A percentile compares a stretch with the other conserved stretches of the same genome.
phyloP scores from a whole-genome alignment of 2,329 filamentous ascomycete genomes.

The Tolypocladium nubicola region DNA sequence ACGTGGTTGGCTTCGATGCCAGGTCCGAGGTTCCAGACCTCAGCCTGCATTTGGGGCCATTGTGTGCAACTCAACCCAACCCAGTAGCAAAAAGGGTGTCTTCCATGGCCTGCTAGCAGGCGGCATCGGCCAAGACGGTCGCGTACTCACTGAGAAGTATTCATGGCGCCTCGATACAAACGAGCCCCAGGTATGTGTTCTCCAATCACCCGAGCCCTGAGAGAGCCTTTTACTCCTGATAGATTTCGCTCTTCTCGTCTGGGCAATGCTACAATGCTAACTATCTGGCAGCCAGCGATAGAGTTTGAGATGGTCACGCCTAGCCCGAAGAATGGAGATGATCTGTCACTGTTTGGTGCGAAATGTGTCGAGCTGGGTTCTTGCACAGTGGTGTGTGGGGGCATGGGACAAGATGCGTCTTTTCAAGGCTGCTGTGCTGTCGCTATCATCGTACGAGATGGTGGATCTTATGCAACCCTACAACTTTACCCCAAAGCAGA shows the following conservation, averaged over 20 bases:
- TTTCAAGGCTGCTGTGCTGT: conserved; percentile 18
- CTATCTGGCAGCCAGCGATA: conserved; percentile 13
- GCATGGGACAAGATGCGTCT: conserved; percentile 16
- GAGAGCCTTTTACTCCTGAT: background rate
- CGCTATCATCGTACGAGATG: conserved; percentile 11
- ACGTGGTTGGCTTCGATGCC: conserved; percentile 36
- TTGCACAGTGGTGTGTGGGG: conserved; percentile 19
- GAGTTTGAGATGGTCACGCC: conserved; percentile 9
- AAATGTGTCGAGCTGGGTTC: conserved; percentile 12
- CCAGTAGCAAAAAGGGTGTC: conserved; percentile 12
- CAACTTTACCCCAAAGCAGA: conserved; percentile 3
- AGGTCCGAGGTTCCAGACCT: conserved; percentile 19
- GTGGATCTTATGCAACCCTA: conserved; percentile 21
- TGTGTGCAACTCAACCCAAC: conserved; percentile 18
- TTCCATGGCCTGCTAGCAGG: conserved; percentile 57
- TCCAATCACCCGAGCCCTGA: background rate
- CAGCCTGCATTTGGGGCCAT: conserved; percentile 33
- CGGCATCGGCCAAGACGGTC: conserved; percentile 57
- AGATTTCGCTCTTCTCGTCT: background rate
- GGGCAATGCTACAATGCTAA: background rate
- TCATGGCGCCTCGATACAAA: conserved; percentile 46
- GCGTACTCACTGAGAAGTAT: conserved; percentile 52
- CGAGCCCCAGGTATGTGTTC: conserved; percentile 22
- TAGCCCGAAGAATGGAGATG: background rate
- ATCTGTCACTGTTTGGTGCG: conserved; percentile 22